Evolutionary conservation across 768 basidiomycete genomes (phyloP), one percentile per base, ranked within the genome.

Genomic region (Tulasnella sp.): DNA sequence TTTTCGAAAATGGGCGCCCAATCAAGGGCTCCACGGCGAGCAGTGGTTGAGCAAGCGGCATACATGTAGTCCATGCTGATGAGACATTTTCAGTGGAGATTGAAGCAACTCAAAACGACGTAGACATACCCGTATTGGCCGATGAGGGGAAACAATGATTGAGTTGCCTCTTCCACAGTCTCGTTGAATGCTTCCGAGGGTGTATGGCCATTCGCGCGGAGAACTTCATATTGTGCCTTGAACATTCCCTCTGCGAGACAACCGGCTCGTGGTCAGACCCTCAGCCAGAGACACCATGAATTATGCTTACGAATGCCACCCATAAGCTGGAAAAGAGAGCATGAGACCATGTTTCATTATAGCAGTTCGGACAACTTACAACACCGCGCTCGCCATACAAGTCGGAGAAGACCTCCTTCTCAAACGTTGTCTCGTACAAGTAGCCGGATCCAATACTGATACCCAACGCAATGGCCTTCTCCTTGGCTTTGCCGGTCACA

Each of bases 141-240:
- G 66, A 99, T 91, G 70, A 99, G 72, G 59, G 96, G 96, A 77
- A 89, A 97, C 62, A 99, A 82, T 36, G 91, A 94, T 69, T 99
- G 93, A 40, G 94, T 98, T n/a, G 96, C 96, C 75, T 98, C 96
- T 73, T 98, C 96, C 61, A 98, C 96, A 59, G 96, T 98, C 77
- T 99, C 96, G 72, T 99, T 98, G 82, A 99, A 98, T 48, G 93
- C 93, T 70, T 99, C 96, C 40, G 94, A 98, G 53, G 96, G 96
- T 3, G 82, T 75, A 79, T 99, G 96, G 56, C 92, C 92, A 69
- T 94, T 94, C 68, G 84, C 86, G 68, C 92, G 89, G 66, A 96
- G 86, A 59, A 94, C 85, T 78, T 92, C 82, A 81, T 98, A 99
- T 73, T 99, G 96, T 37, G 96, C 96, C 65, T 92, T 77, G 87